Evolutionary conservation across 2,329 filamentous ascomycete species (phyloP).

Genomic region (Alternaria burnsii): DNA sequence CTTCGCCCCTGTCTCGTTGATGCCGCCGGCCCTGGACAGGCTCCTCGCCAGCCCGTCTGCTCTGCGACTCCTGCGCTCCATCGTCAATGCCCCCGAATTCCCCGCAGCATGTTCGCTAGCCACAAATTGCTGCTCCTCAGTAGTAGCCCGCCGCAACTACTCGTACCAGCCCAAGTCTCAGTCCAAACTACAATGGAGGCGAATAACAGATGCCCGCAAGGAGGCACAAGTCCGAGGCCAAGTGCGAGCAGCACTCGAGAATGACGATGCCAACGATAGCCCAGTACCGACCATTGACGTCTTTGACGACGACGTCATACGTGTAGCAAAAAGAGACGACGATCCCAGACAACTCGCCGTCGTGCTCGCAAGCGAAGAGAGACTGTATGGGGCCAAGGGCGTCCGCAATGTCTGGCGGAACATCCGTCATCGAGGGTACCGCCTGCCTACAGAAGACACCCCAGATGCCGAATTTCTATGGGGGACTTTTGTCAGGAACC

Average conservation of each 20-base stretch:
- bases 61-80: conserved; percentile 49
- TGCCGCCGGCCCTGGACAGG: conserved; percentile 56
- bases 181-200: conserved; percentile 22
- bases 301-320: background rate
- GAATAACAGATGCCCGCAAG: conserved; percentile 20
- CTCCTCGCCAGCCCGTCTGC: conserved; percentile 57
- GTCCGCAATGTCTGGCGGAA: conserved; percentile 56
- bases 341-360: conserved; percentile 47
- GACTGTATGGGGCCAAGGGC: conserved; percentile 53
- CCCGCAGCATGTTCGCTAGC: conserved; percentile 27
- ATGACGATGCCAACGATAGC: conserved; percentile 12
- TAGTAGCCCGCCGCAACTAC: conserved; percentile 23
- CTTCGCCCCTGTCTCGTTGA: conserved; percentile 40
- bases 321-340: conserved; percentile 1
- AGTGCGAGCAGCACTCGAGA: conserved; percentile 18
- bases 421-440: conserved; percentile 47
- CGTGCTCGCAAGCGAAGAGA: conserved; percentile 52
- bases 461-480: conserved; percentile 56
- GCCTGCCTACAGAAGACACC: conserved; percentile 52
- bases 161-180: conserved; percentile 9
- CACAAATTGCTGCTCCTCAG: conserved; percentile 27
- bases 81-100: conserved; percentile 39
- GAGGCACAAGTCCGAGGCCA: conserved; percentile 14
- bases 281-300: background rate
- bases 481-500: conserved; percentile 54